These are phyloP conservation scores for Rozella allomycis DNA, from an alignment of 371 early-diverging fungal species.

Conservation along the genomic window DNA sequence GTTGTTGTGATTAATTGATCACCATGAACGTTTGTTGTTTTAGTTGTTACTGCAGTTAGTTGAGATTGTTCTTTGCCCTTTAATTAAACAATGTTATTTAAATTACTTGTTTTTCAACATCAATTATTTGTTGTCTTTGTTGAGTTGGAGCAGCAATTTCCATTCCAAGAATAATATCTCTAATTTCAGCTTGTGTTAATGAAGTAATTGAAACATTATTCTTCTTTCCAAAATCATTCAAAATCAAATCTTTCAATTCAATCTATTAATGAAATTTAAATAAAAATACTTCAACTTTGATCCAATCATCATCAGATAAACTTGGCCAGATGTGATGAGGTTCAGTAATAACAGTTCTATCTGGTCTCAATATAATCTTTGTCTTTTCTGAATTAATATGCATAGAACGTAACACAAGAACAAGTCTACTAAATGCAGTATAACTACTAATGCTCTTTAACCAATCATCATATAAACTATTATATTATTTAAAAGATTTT, in stretches of 20 bases:
- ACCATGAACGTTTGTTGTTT: constrained; percentile 88
- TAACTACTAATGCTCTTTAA: constrained; percentile 73
- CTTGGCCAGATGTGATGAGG: constrained; percentile 95
- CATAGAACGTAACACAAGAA: constrained; percentile 82
- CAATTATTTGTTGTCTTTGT: constrained; percentile 89
- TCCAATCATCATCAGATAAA: constrained; percentile 90
- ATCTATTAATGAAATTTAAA: too few species aligned
- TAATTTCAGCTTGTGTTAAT: constrained; percentile 85
- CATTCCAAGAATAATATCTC: constrained; percentile 98
- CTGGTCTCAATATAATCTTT: constrained; percentile 80
- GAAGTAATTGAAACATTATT: constrained; percentile 93
- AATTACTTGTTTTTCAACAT: constrained; percentile 68
- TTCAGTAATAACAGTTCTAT: constrained; percentile 74
- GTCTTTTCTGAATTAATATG: constrained; percentile 90
- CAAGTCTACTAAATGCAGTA: constrained; percentile 92
- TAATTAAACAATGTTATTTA: too few species aligned
- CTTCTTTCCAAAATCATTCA: constrained; percentile 94
- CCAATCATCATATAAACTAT: constrained; percentile 88
- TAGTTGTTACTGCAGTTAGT: constrained; percentile 83
- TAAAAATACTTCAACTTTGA: constrained; percentile 84
- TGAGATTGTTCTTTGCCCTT: constrained; percentile 66
- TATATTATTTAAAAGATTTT: constrained; percentile 14
- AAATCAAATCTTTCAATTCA: constrained; percentile 89
- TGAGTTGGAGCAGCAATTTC: constrained; percentile 90
- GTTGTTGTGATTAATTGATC: constrained; percentile 95